Conservation (phyloP, 2,329 filamentous ascomycete genomes). For the Dendrostoma leiphaemia region DNA sequence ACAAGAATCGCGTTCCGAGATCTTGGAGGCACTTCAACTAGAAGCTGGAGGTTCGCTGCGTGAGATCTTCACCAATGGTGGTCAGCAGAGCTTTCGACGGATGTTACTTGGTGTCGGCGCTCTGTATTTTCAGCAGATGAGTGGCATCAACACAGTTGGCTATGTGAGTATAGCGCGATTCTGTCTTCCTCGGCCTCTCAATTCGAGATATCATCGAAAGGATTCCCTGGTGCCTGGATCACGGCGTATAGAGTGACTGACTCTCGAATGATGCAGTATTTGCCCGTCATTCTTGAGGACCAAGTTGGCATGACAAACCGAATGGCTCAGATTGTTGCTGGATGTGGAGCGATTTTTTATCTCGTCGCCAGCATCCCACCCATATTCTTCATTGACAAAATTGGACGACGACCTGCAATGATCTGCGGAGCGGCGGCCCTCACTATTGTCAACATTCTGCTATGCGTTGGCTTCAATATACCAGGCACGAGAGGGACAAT, state of each 20-base stretch:
- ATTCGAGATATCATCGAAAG: no score
- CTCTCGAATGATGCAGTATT: neutral
- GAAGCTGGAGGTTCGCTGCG: neutral
- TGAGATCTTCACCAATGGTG: constrained; percentile 9
- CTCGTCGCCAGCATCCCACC: constrained; percentile 5
- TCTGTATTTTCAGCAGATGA: constrained; percentile 11
- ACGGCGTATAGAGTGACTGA: no score
- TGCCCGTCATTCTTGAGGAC: constrained; percentile 13
- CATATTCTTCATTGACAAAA: constrained; percentile 10
- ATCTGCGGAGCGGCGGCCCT: constrained; percentile 6
- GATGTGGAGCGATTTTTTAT: constrained; percentile 1
- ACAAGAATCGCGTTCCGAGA: neutral
- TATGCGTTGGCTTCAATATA: constrained; percentile 9
- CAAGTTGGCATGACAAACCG: constrained; percentile 4
- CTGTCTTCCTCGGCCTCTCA: neutral
- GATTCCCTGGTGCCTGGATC: no score
- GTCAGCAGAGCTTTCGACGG: constrained; percentile 9
- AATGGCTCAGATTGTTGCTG: constrained; percentile 6
- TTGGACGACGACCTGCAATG: constrained; percentile 6
- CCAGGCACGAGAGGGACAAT: neutral
- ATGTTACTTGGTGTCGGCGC: constrained; percentile 9
- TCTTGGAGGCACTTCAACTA: neutral
- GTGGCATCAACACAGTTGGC: constrained; percentile 4
- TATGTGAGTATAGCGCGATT: neutral
- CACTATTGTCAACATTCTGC: neutral